Evolutionary conservation across 768 basidiomycete species (phyloP), one percentile per base, ranked within the genome.

Genomic region (Mycena sanguinolenta): DNA sequence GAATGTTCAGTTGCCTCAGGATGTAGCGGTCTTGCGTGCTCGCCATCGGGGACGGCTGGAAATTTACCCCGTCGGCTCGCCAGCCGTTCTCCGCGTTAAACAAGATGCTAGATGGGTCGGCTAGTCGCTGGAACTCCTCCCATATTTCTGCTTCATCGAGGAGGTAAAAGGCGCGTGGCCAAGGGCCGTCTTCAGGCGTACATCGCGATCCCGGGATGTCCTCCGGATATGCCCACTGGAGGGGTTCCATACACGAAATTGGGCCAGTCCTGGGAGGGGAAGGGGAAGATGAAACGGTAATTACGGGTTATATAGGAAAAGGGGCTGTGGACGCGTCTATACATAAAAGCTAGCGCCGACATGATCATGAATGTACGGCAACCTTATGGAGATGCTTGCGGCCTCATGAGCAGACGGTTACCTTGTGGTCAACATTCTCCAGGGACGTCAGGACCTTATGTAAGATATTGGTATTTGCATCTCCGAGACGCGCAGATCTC

Each of bases 21-120:
- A 90, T 85, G 70, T 90, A 90, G 65, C 91, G 84, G 74, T 92
- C 91, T 79, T 92, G 91, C 0, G 89, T 91, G 69, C 78, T 81
- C 23, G 85, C 83, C 12, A 78, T 81, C 0, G 82, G 80, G 42
- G 88, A 90, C 4, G 91, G 91, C 70, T 92, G 91, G 67, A 92
- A 92, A 75, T 91, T 92, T 77, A 92, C 79, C 52, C 85, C 86
- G 73, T 91, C 89, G 6, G 86, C 90, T n/a, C 81, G 78, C 74
- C 78, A 83, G 64, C 76, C 82, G 60, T 63, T 72, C 39, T 73
- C 73, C 13, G 69, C 69, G 39, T 81, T 83, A 28, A 88, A 82
- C 38, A 78, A 72, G 27, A 82, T 73, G 59, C 79, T 85, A 58
- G 88, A 87, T 0, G 89, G 89, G 68, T 86, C 86, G 1, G 89